Evolutionary conservation across 805 yeast species (phyloP), one percentile per base, ranked within the genome.

Genomic region (Wickerhamomyces bovis): DNA sequence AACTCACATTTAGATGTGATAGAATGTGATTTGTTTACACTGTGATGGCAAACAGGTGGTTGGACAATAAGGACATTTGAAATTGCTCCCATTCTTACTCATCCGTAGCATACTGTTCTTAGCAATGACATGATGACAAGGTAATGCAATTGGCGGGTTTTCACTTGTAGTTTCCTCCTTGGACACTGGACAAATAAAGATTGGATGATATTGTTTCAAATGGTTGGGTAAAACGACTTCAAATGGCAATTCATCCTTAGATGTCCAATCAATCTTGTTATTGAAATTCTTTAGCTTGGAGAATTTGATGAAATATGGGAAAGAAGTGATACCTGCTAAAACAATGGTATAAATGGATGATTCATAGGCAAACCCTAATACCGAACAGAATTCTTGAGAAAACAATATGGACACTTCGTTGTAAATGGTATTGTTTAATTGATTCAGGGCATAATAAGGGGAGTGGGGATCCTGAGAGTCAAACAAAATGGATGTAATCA

Each of bases 61-160:
- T 0, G 89, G 88, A 58, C 89, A 83, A 54, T 83, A 83, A 1
- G 89, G 89, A 60, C 89, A 83, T 58, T 83, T 83, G 65, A 83
- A 80, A 38, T 71, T 65, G 30, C 72, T 69, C 6, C 69, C 68
- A 47, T 59, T 64, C 46, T 64, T 68, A 26, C 70, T 68, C 50
- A 83, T 61, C 39, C 73, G 73, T 40, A 63, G 65, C 48, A 82
- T 60, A 48, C 82, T 77, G 44, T 75, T 76, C 51, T 71, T 71
- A 0, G 85, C 77, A 3, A 84, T 66, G 8, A 84, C 68, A 62
- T 84, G 92, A 40, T 79, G 78, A 57, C 88, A 81, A 3, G 82
- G 81, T 22, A 81, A 62, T 45, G 76, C 68, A 68, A 74, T 73
- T 4, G 87, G 83, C n/a, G 85, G 86, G 53, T 81, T 80, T 18